phyloP scores from a whole-genome alignment of 2,329 filamentous ascomycete species.

The Stemphylium lycopersici region DNA sequence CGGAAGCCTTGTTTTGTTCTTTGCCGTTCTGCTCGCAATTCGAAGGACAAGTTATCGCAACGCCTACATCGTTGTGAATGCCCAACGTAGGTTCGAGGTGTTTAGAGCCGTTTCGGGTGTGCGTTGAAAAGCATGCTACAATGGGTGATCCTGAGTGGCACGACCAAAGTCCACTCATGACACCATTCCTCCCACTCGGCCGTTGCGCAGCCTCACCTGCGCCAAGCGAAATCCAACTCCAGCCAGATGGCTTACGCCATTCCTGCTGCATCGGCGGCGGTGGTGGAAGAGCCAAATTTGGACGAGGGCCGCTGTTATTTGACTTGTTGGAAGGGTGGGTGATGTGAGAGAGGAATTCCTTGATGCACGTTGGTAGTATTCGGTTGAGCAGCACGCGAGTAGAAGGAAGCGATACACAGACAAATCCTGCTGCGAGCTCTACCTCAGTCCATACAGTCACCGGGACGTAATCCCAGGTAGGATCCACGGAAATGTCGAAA shows the following conservation, averaged over 20 bases:
- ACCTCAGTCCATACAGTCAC: conserved; percentile 34
- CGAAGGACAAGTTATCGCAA: conserved; percentile 13
- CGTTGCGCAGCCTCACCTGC: background rate
- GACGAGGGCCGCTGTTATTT: background rate
- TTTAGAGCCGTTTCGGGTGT: conserved; percentile 7
- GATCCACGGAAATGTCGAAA: conserved; percentile 33
- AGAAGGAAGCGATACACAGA: conserved; percentile 33
- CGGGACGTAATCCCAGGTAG: conserved; percentile 36
- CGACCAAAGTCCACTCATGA: conserved; percentile 15
- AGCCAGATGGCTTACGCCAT: conserved; percentile 15
- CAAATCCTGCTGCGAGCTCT: conserved; percentile 30
- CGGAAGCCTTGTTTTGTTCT: background rate
- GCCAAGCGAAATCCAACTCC: conserved; percentile 12
- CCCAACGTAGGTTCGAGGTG: conserved; percentile 15
- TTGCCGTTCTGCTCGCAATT: conserved; percentile 2
- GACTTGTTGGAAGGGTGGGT: conserved; percentile 12
- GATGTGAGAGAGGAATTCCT: conserved; percentile 14
- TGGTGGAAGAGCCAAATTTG: background rate
- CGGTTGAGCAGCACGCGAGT: conserved; percentile 27
- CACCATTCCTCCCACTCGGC: conserved; percentile 5
- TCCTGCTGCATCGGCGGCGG: background rate
- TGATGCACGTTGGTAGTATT: conserved; percentile 17
- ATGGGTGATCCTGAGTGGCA: conserved; percentile 6
- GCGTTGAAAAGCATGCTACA: conserved; percentile 1
- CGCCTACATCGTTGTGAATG: conserved; percentile 14